A percentile compares a stretch with the other conserved stretches of the same genome.
Conservation (phyloP, 176 grass and related monocot genomes). For the Puccinellia tenuiflora region DNA sequence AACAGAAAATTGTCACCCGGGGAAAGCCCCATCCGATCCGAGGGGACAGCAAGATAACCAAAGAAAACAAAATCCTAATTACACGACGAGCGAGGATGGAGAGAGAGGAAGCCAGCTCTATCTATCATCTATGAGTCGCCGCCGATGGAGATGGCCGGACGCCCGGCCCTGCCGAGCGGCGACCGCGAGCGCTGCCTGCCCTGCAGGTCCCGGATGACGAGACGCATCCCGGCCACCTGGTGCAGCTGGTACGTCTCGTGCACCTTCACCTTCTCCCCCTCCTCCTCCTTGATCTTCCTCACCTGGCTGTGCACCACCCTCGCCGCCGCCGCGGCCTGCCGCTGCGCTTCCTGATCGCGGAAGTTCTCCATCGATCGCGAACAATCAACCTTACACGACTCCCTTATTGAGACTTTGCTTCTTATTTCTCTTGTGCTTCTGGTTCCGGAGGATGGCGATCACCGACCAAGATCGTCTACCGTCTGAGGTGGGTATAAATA, state of each 20-base stretch:
- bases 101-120: neutral
- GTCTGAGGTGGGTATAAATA: constrained; percentile 28
- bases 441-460: neutral
- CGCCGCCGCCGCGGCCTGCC: neutral
- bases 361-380: constrained; percentile 21
- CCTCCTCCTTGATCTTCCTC: constrained; percentile 62
- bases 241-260: constrained; percentile 44
- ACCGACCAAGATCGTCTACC: neutral
- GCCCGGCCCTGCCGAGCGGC: constrained; percentile 39
- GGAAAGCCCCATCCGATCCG: neutral
- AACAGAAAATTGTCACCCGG: neutral
- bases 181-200: constrained; percentile 33
- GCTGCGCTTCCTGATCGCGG: neutral
- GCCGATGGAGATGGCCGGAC: constrained; percentile 47
- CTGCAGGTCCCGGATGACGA: constrained; percentile 24
- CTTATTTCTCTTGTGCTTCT: neutral
- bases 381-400: too few species aligned
- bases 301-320: constrained; percentile 59
- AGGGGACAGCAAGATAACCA: neutral
- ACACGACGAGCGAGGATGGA: neutral
- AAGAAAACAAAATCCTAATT: neutral
- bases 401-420: too few species aligned
- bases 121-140: constrained; percentile 44
- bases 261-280: constrained; percentile 41
- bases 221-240: constrained; percentile 31